Base-by-base conservation (phyloP, 1,139 yeast species). In the Barnettozyma hawaiiensis region DNA sequence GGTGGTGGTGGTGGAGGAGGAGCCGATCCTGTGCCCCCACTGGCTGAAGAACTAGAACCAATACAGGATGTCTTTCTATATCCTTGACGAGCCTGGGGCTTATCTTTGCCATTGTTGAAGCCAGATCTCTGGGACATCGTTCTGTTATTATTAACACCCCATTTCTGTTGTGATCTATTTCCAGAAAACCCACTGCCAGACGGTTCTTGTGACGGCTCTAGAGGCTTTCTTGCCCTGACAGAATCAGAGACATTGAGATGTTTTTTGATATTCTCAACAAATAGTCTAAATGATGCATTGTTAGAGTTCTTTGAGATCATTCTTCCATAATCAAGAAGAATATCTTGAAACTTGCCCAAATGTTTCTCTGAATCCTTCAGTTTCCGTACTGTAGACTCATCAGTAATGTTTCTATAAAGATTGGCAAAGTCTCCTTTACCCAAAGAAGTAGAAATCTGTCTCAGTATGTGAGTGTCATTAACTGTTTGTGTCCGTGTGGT, bases 11-110 rank as follows among this genome's bases (percentile, higher is more conserved):
- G 28, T 5, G 35, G 33, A 2, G 33, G 12, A 3, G 8, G 3
- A 8, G 12, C 19, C 4, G 33, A 31, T 12, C 9, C 14, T 18
- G 19, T 12, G 11, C 35, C 20, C 4, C 24, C 23, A 19, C 35
- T 32, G 12, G 19, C n/a, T 31, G 33, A 31, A 16, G 33, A 10
- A 18, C 24, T 26, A 14, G 35, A n/a, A 26, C 26, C 24, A 12
- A 26, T 15, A 19, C 35, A 12, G 4, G 22, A n/a, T 3, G 22
- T 11, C 15, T 18, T 27, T 37, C 39, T 41, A 18, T 41, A 37
- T 7, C 41, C 44, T 29, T 41, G 44, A n/a, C 35, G 35, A 23
- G 26, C 27, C 23, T 27, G 35, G 6, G 40, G 21, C 15, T 33
- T 24, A n/a, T 37, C 33, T 18, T 16, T 21, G 9, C n/a, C 21